Conservation (phyloP, 768 basidiomycete species). For the Podaxis pistillaris region DNA sequence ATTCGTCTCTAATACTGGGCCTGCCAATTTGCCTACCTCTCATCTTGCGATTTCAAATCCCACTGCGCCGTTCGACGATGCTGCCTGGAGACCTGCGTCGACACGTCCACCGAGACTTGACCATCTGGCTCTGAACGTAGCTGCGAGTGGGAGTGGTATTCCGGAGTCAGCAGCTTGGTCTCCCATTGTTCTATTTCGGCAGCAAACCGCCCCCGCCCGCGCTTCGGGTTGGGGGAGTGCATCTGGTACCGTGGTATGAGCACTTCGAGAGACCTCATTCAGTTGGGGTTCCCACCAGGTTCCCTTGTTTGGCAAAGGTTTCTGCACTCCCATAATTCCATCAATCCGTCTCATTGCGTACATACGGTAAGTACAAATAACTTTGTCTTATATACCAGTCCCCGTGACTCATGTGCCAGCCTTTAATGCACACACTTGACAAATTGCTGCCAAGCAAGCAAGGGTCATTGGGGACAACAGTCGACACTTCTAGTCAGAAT, state of each 20-base stretch:
- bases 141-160: background rate
- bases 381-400: no score
- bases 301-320: no score
- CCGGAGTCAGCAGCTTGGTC: background rate
- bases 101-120: no score
- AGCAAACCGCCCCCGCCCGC: background rate
- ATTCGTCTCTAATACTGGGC: background rate
- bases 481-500: no score
- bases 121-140: no score
- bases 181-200: background rate
- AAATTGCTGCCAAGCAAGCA: no score
- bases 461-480: no score
- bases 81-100: constrained; percentile 12
- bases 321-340: no score
- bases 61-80: background rate
- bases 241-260: background rate
- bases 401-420: no score
- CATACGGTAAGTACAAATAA: no score
- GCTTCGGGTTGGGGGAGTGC: background rate
- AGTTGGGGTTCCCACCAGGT: background rate
- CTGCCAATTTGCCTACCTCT: constrained; percentile 15
- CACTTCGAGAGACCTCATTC: constrained; percentile 1
- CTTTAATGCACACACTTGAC: no score
- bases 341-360: no score
- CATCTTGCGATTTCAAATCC: background rate